Conservation (phyloP, 371 early-diverging fungal species). For the Mortierella sp. region DNA sequence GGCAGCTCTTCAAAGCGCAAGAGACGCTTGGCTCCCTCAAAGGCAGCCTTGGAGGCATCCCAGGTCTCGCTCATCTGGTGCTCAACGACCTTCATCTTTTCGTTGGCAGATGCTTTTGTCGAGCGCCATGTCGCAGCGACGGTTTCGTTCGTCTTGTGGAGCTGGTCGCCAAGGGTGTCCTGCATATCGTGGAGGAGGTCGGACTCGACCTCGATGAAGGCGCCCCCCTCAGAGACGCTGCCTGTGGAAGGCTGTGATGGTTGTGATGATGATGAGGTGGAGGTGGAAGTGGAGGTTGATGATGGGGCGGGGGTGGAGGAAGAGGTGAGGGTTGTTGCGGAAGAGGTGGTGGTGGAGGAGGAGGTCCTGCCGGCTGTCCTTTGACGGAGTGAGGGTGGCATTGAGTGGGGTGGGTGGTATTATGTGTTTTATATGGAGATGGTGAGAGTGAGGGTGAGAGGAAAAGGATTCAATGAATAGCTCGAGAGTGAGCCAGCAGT, state of each 20-base stretch:
- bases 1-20: conserved; percentile 75
- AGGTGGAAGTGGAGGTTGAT: conserved; percentile 19
- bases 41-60: conserved; percentile 72
- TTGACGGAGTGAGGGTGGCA: conserved; percentile 50
- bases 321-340: conserved; percentile 11
- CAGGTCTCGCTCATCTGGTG: conserved; percentile 64
- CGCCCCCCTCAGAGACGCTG: conserved; percentile 16
- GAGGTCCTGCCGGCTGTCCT: conserved; percentile 31
- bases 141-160: conserved; percentile 55
- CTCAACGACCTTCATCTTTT: conserved; percentile 52
- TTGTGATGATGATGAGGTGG: conserved; percentile 8
- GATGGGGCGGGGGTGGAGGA: conserved; percentile 24
- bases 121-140: conserved; percentile 58
- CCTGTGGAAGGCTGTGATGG: conserved; percentile 16
- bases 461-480: conserved; percentile 3
- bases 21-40: conserved; percentile 72
- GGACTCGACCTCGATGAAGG: conserved; percentile 58
- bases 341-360: too few relatives aligned
- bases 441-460: conserved; percentile 14
- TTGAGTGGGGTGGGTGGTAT: conserved; percentile 16
- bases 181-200: conserved; percentile 55
- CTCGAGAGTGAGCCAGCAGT: conserved; percentile 1
- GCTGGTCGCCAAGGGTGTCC: conserved; percentile 43
- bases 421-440: conserved; percentile 10
- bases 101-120: conserved; percentile 56